Base-by-base conservation (phyloP, 192 early-diverging fungal genomes). In the Spizellomyces punctatus region DNA sequence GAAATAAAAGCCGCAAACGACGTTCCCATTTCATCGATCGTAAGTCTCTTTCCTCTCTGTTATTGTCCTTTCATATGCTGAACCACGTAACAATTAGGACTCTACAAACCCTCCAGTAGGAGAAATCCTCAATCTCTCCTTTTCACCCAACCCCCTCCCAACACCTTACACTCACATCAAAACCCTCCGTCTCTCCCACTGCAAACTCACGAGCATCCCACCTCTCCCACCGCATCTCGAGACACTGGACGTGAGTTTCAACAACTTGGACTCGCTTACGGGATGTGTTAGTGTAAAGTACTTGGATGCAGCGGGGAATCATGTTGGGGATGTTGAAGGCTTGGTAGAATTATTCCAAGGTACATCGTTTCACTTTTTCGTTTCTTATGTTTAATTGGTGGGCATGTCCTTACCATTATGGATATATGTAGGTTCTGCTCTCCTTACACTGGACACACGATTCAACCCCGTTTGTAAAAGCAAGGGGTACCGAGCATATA, bases 221-320 rank as follows among this genome's bases (percentile, higher is more conserved):
- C 44, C 44, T 6, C 58, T 86, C 19, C 61, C 67, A 21, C 69
- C 79, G 4, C 45, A 27, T 19, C 69, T 86, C 6, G 77, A 79
- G 64, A 19, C n/a, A 6, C 71, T 86, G n/a, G 82, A 86, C 50
- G 21, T 83, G 55, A 81, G 77, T 48, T 84, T 82, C 58, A 86
- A 86, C 57, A 67, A 63, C 22, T 41, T 82, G 8, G 54, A 61
- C 6, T 43, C 63, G n/a, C 36, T 72, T 6, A 9, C 14, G 7
- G 63, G 47, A 21, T 12, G 9, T 68, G 12, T 22, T 16, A 46
- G 47, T 44, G 19, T 86, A 7, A 67, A 58, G 52, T 9, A 64
- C 8, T 50, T 86, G 19, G 75, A 85, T 55, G 19, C 82, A 5
- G 67, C 77, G 1, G 66, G 70, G 6, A 86, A 86, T 58, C 12